Evolutionary conservation across 805 yeast species (phyloP), one percentile per base, ranked within the genome.

Genomic region (Teunomyces aglyptinius): DNA sequence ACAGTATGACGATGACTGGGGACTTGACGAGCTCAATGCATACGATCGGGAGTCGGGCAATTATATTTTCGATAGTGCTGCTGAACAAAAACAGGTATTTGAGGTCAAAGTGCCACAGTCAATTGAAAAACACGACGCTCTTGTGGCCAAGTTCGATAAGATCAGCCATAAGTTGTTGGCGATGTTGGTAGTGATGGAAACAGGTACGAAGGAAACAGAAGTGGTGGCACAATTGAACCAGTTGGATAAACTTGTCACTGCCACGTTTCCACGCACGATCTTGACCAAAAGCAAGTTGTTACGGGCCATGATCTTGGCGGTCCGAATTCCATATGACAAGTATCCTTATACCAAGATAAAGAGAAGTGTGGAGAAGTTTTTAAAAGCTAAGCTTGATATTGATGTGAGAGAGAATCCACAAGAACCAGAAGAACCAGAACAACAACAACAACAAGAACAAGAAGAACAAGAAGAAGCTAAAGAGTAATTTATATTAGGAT

Each of bases 1-100:
- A 38, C 56, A 27, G 46, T 61, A 66, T 36, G 69, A 67, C 44
- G 58, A 70, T 6, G 77, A 72, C 57, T 72, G 77, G 77, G 77
- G 77, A 5, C 47, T 71, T 12, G 75, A 69, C 11, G 73, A 66
- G n/a, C 59, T 66, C n/a, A 47, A 57, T 11, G 56, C 48, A 3
- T 66, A 56, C 45, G 56, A 59, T 40, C 45, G 41, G 16, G 47
- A 58, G 15, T 44, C 45, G 24, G 71, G 70, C 2, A 63, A 71
- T 53, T 70, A 60, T 50, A 66, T 72, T 3, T 72, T 61, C 49
- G 71, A 68, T 8, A 54, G 61, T 29, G 60, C 57, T 38, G 44
- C 53, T 20, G 65, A 67, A 20, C 75, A 72, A 49, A 47, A 38
- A 3, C 38, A 55, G 29, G 48, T 47, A 5, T 64, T 68, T 33